Evolutionary conservation across 2,329 filamentous ascomycete genomes (phyloP).

Genomic region (Periconia sp.): DNA sequence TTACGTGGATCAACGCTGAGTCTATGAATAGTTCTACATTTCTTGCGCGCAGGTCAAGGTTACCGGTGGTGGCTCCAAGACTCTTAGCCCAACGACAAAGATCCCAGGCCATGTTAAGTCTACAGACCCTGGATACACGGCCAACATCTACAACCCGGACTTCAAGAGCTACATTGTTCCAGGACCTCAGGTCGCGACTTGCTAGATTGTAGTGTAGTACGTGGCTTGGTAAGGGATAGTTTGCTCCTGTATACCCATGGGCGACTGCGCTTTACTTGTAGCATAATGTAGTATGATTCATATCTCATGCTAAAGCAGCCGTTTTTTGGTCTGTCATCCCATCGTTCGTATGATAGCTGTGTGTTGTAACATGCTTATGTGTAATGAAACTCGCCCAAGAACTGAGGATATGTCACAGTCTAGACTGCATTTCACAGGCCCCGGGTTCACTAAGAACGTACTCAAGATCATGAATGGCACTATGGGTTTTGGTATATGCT

Average conservation of each 20-base stretch:
- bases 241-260: too few relatives aligned
- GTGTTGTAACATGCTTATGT: too few relatives aligned
- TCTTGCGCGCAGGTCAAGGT: conserved; percentile 52
- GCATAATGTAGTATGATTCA: background rate
- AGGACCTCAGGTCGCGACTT: conserved; percentile 40
- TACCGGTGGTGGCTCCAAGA: conserved; percentile 38
- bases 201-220: conserved; percentile 20
- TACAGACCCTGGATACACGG: conserved; percentile 40
- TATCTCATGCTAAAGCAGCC: too few relatives aligned
- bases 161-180: conserved; percentile 41
- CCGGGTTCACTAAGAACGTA: too few relatives aligned
- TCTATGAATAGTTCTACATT: conserved; percentile 33
- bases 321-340: too few relatives aligned
- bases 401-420: too few relatives aligned
- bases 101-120: conserved; percentile 41
- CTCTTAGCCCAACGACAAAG: conserved; percentile 25
- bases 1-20: too few relatives aligned
- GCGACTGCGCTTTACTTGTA: background rate
- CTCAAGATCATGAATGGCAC: too few relatives aligned
- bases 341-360: too few relatives aligned
- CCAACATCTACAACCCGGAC: conserved; percentile 40
- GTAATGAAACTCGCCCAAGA: too few relatives aligned
- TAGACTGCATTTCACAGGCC: too few relatives aligned
- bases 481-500: too few relatives aligned
- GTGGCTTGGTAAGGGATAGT: background rate